phyloP scores from a whole-genome alignment of 106 monocot genomes.

The Alisma plantagoaquatica region DNA sequence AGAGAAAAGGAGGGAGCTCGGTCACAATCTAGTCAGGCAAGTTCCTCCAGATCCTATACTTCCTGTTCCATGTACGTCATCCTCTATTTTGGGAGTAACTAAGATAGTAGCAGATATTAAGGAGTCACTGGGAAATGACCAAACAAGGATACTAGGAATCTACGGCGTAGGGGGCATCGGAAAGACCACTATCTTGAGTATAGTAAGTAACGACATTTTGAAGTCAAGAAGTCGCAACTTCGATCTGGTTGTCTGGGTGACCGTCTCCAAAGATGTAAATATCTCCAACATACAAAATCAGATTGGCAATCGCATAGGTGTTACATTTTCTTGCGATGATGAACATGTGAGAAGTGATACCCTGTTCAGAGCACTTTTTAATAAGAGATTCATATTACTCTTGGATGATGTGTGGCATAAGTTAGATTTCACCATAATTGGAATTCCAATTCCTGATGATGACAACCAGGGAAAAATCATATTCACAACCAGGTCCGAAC shows the following conservation, averaged over 20 bases:
- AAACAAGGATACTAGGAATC: no score
- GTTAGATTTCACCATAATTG: background rate
- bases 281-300: slow-evolving; percentile 1
- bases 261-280: background rate
- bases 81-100: background rate
- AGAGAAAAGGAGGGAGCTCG: background rate
- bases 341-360: background rate
- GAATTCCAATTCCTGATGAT: background rate
- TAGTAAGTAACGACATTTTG: background rate
- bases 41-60: background rate
- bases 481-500: slow-evolving; percentile 1
- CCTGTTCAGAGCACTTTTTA: background rate
- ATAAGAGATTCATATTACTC: background rate
- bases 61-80: background rate
- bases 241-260: slow-evolving; percentile 2
- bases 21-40: background rate
- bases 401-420: slow-evolving; percentile 2
- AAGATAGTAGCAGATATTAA: no score
- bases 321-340: background rate
- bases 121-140: no score
- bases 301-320: background rate
- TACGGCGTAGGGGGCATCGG: slow-evolving; percentile 3
- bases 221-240: background rate
- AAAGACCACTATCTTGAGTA: slow-evolving; percentile 2
- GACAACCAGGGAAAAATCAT: slow-evolving; percentile 1